Conservation (phyloP, 768 basidiomycete genomes). For the Serendipita sp. region DNA sequence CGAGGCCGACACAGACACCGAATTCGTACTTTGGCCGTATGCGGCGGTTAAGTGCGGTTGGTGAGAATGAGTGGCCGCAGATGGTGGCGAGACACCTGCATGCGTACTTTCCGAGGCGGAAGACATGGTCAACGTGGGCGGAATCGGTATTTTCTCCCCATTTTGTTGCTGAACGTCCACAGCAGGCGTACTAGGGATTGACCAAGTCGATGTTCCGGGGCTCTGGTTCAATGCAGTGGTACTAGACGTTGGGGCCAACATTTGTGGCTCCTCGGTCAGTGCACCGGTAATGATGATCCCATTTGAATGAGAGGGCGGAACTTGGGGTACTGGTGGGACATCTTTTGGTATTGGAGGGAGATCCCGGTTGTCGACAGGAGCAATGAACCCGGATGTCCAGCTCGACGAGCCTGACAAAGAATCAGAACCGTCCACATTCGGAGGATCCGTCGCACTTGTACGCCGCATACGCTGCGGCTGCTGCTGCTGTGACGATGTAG, state of each 20-base stretch:
- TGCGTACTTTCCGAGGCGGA: no score
- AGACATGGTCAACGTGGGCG: background rate
- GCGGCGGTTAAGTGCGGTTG: background rate
- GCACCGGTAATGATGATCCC: background rate
- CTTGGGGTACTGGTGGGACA: background rate
- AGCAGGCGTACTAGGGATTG: background rate
- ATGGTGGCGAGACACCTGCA: background rate
- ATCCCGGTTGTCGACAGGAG: background rate
- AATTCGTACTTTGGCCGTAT: background rate
- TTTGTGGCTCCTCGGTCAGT: background rate
- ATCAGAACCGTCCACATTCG: background rate
- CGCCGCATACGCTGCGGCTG: background rate
- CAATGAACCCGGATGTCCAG: background rate
- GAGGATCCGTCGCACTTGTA: background rate
- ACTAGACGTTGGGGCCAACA: background rate
- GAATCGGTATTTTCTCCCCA: background rate
- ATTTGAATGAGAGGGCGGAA: background rate
- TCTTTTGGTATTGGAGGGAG: slow-evolving; percentile 3
- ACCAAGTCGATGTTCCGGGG: background rate
- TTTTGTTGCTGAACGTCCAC: background rate
- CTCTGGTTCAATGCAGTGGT: background rate
- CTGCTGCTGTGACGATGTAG: background rate
- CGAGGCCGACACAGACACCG: background rate
- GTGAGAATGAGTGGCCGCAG: background rate
- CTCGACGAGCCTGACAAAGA: slow-evolving; percentile 3